Conservation (phyloP, 116 monocot species). For the Dioscorea cayenensis region DNA sequence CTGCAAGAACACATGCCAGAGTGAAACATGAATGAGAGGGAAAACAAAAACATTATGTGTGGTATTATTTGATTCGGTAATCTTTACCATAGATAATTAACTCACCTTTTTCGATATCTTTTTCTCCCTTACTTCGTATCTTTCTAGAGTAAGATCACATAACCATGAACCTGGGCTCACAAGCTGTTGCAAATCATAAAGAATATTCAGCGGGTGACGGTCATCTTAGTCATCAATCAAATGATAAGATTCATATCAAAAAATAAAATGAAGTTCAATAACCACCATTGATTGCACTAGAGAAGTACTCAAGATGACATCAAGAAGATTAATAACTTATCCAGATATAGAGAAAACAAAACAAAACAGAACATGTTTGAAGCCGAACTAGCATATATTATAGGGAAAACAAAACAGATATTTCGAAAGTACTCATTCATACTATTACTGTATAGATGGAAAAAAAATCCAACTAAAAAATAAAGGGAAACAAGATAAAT, state of each 20-base stretch:
- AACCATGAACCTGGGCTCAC: conserved; percentile 63
- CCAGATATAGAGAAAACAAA: background rate
- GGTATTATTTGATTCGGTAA: background rate
- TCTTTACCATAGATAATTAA: background rate
- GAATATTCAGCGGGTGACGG: background rate
- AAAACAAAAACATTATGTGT: background rate
- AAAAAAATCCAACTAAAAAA: too few relatives aligned
- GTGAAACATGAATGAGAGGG: background rate
- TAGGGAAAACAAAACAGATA: too few relatives aligned
- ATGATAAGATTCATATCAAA: background rate
- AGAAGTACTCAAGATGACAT: background rate
- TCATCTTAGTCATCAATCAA: background rate
- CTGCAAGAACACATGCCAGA: conserved; percentile 23
- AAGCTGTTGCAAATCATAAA: conserved; percentile 21
- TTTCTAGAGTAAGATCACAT: conserved; percentile 47
- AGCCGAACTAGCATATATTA: too few relatives aligned
- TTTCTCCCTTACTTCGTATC: conserved; percentile 74
- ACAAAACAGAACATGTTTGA: too few relatives aligned
- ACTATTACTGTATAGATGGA: too few relatives aligned
- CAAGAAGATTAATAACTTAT: background rate
- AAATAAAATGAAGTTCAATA: background rate
- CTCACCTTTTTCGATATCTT: conserved; percentile 61
- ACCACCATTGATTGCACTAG: background rate
- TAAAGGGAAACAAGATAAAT: too few relatives aligned
- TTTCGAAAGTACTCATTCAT: too few relatives aligned